Conservation (phyloP, 176 grass and related monocot species). For the Hsuehochloa calcarea region DNA sequence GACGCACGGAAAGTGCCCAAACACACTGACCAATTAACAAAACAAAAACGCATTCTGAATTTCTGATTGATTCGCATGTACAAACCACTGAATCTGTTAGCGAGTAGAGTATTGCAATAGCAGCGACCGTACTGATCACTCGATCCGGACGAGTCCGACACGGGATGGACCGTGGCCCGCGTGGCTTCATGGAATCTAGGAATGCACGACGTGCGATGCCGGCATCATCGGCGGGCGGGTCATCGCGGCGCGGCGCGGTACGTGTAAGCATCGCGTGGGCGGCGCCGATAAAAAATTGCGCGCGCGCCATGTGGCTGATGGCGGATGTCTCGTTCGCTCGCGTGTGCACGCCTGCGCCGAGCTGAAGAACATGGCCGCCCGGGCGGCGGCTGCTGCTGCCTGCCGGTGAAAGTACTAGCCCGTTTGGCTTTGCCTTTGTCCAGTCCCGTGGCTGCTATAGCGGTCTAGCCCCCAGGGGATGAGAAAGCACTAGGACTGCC, state of each 20-base stretch:
- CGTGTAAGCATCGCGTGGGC: background rate
- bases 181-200: slow-evolving; percentile 12
- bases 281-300: background rate
- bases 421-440: background rate
- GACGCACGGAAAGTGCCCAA: background rate
- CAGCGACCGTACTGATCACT: background rate
- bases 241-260: background rate
- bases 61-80: background rate
- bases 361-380: background rate
- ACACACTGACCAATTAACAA: background rate
- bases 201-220: background rate
- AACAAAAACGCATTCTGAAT: no score
- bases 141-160: background rate
- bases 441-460: background rate
- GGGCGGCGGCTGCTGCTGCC: background rate
- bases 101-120: no score
- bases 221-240: background rate
- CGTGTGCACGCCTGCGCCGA: no score
- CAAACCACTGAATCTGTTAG: no score
- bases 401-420: background rate
- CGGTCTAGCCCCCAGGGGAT: background rate
- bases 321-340: background rate
- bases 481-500: background rate
- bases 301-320: background rate
- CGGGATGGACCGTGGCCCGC: background rate